A percentile compares a stretch with the other conserved stretches of the same genome.
Conservation (phyloP, 495 filamentous ascomycete species). For the Xylaria venustula region DNA sequence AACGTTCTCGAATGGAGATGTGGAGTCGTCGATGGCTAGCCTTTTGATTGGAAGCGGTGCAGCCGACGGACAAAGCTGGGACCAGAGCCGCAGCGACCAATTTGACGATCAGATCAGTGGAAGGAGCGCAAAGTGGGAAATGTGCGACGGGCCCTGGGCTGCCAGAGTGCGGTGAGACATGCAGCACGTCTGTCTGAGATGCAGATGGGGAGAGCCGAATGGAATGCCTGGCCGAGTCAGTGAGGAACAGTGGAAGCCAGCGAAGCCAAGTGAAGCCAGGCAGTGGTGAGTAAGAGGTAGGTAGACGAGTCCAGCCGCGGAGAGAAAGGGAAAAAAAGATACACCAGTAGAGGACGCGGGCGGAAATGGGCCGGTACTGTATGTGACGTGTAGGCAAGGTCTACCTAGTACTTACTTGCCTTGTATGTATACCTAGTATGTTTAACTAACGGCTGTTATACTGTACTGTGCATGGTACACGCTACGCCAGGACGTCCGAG, state of each 20-base stretch:
- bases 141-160: constrained; percentile 5
- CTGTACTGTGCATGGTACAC: neutral
- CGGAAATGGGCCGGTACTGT: constrained; percentile 3
- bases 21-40: constrained; percentile 31
- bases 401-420: neutral
- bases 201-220: neutral
- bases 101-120: constrained; percentile 6
- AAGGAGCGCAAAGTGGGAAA: neutral
- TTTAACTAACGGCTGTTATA: neutral
- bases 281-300: neutral
- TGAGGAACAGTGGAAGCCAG: no score
- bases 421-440: no score
- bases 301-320: neutral
- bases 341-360: neutral
- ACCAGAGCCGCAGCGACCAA: constrained; percentile 17
- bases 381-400: neutral
- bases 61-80: constrained; percentile 17
- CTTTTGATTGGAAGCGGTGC: constrained; percentile 34
- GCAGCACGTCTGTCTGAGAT: neutral
- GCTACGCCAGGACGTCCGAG: neutral
- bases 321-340: neutral
- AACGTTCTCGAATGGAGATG: constrained; percentile 27
- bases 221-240: neutral
- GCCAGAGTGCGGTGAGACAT: constrained; percentile 11
- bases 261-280: no score